These are phyloP conservation scores for Podospora pseudocomata DNA, from an alignment of 495 filamentous ascomycete genomes.

Conservation along the genomic window DNA sequence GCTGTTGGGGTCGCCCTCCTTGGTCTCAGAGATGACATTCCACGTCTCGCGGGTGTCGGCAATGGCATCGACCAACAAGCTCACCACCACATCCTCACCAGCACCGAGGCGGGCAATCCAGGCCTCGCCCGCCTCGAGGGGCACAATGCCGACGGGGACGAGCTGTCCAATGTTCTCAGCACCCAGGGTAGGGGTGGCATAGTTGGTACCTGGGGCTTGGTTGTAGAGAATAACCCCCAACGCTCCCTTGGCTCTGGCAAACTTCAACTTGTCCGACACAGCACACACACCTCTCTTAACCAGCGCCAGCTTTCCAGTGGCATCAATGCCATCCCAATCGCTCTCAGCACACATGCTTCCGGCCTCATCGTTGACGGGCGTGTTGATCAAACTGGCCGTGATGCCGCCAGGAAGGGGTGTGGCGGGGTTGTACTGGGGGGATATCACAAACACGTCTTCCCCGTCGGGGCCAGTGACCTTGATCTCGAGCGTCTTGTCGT, in stretches of 20 bases:
- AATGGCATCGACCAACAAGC: constrained; percentile 36
- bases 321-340: constrained; percentile 37
- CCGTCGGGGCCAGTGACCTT: constrained; percentile 26
- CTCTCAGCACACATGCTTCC: constrained; percentile 35
- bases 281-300: constrained; percentile 59
- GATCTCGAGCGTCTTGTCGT: constrained; percentile 30
- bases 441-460: constrained; percentile 31
- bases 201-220: constrained; percentile 50
- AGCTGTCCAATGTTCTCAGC: constrained; percentile 29
- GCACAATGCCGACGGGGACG: constrained; percentile 33
- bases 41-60: constrained; percentile 48
- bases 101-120: constrained; percentile 41
- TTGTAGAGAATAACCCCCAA: constrained; percentile 58
- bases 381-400: constrained; percentile 23
- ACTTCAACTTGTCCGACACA: constrained; percentile 56
- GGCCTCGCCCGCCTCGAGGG: constrained; percentile 45
- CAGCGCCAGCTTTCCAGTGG: constrained; percentile 58
- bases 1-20: constrained; percentile 61
- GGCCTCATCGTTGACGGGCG: constrained; percentile 32
- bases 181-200: constrained; percentile 46
- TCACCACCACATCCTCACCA: constrained; percentile 29
- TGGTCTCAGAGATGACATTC: constrained; percentile 66
- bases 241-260: constrained; percentile 58
- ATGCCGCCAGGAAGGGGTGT: constrained; percentile 25
- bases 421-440: constrained; percentile 29